Evolutionary conservation across 495 filamentous ascomycete species (phyloP).

Genomic region (Podospora pseudocomata): DNA sequence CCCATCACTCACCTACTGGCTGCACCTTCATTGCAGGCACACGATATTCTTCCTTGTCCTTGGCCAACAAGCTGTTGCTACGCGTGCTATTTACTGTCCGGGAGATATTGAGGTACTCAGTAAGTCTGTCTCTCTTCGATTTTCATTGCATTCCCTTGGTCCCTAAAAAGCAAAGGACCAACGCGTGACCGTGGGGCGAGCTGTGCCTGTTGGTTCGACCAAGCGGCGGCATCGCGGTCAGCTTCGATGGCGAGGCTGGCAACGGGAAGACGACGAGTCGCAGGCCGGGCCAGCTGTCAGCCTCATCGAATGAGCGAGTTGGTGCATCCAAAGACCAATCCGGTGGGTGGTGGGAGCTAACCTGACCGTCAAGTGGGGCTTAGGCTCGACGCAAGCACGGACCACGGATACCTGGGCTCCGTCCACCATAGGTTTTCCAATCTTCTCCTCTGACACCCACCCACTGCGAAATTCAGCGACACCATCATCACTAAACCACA

Average conservation of each 20-base stretch:
- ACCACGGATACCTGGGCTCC: constrained; percentile 26
- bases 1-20: not conserved
- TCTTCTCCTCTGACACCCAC: constrained; percentile 35
- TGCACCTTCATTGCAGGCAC: not conserved
- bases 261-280: not conserved
- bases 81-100: not conserved
- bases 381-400: constrained; percentile 16
- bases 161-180: not conserved
- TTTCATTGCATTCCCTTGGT: not conserved
- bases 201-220: not conserved
- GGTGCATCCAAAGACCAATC: constrained; percentile 7
- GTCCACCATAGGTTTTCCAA: constrained; percentile 33
- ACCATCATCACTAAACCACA: constrained; percentile 34
- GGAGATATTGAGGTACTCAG: too few relatives aligned
- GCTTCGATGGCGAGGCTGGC: not conserved
- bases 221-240: not conserved
- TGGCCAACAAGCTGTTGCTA: not conserved
- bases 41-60: not conserved
- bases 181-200: not conserved
- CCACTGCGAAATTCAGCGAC: constrained; percentile 36
- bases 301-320: constrained; percentile 14
- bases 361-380: constrained; percentile 9
- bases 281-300: constrained; percentile 13
- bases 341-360: not conserved
- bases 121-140: not conserved